A percentile compares a stretch with the other conserved stretches of the same genome.
Conservation (phyloP, 2,329 filamentous ascomycete genomes). For the Tolypocladium inflatum region DNA sequence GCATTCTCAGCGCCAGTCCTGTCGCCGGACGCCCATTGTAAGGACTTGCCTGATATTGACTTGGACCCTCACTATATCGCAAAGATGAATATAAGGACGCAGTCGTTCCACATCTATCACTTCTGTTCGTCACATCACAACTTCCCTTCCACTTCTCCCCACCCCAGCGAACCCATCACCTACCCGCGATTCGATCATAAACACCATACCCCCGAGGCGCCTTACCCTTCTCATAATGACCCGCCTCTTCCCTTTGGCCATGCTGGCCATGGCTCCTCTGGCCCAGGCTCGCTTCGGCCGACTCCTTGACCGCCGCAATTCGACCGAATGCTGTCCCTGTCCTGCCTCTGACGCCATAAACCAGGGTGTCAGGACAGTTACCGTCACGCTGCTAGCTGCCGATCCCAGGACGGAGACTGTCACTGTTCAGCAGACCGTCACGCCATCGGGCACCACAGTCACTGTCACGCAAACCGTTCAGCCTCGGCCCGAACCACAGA, state of each 20-base stretch:
- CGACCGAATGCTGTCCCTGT: slow-evolving; percentile 21
- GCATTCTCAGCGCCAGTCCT: not conserved
- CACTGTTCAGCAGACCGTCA: slow-evolving; percentile 7
- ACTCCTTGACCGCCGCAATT: slow-evolving; percentile 8
- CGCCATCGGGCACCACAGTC: slow-evolving; percentile 10
- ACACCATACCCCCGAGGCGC: not conserved
- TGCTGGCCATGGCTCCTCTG: slow-evolving; percentile 16
- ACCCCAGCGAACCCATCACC: not conserved
- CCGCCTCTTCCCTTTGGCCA: slow-evolving; percentile 13
- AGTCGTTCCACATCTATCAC: not conserved
- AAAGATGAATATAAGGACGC: slow-evolving; percentile 2
- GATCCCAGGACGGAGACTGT: slow-evolving; percentile 8
- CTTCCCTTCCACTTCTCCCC: not conserved
- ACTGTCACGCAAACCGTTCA: slow-evolving; percentile 4
- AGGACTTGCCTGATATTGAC: not conserved
- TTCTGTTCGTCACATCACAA: slow-evolving; percentile 1
- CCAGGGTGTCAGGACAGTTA: slow-evolving; percentile 12
- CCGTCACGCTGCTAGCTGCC: slow-evolving; percentile 13
- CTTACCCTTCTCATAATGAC: slow-evolving; percentile 10
- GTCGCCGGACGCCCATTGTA: not conserved
- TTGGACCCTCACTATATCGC: not conserved
- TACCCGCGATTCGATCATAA: not conserved
- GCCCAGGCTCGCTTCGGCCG: slow-evolving; percentile 15
- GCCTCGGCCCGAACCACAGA: slow-evolving; percentile 4
- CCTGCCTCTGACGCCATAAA: slow-evolving; percentile 7